phyloP scores from a whole-genome alignment of 2,329 filamentous ascomycete genomes.

The Phialemonium atrogriseum region DNA sequence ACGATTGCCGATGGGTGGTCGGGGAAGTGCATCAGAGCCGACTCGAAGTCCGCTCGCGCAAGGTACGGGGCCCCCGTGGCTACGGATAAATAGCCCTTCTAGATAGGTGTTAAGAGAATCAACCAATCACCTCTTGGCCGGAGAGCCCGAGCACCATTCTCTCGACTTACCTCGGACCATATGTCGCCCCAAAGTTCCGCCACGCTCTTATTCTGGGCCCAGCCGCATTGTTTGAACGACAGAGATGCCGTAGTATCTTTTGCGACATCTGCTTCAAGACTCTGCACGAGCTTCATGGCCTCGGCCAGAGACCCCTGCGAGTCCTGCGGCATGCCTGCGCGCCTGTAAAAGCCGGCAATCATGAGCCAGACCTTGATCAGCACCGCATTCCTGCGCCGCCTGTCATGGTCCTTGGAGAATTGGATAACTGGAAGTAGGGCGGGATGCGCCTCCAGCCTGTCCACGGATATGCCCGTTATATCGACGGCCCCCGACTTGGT shows the following conservation, averaged over 20 bases:
- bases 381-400: conserved; percentile 39
- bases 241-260: conserved; percentile 54
- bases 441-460: conserved; percentile 34
- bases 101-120: too few relatives aligned
- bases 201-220: conserved; percentile 73
- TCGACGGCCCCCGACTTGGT: conserved; percentile 30
- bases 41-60: conserved; percentile 73
- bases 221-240: conserved; percentile 56
- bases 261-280: conserved; percentile 58
- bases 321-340: conserved; percentile 73
- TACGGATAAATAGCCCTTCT: conserved; percentile 61
- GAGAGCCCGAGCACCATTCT: too few relatives aligned
- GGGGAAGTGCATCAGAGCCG: conserved; percentile 67
- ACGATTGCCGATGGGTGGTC: conserved; percentile 77
- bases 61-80: conserved; percentile 55
- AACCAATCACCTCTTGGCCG: too few relatives aligned
- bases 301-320: conserved; percentile 72
- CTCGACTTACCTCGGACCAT: conserved; percentile 62
- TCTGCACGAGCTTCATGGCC: conserved; percentile 66
- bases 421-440: conserved; percentile 43
- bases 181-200: conserved; percentile 83
- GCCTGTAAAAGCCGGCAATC: conserved; percentile 79
- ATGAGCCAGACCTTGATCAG: conserved; percentile 83
- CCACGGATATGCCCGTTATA: conserved; percentile 28
- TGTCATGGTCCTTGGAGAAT: conserved; percentile 46